Evolutionary conservation across 2,329 filamentous ascomycete genomes (phyloP), one percentile per base, ranked within the genome.

Genomic region (Cladophialophora psammophila): DNA sequence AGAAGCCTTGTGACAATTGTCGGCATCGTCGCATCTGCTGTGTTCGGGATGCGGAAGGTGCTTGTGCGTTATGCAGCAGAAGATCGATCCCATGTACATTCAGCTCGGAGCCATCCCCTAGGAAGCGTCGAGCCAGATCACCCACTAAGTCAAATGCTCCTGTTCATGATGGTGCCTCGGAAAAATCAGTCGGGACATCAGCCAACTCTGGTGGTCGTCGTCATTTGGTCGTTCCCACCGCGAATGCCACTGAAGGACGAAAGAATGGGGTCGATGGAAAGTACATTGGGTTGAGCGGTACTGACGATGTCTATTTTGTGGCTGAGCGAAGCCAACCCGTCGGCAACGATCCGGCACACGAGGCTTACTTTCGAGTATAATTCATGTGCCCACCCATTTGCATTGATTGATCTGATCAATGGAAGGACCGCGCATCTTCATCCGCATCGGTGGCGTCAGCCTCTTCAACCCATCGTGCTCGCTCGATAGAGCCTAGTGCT

Each of bases 271-370:
- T 42, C 12, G 65, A 67, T 7, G 65, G 59, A 31, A 67, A 67
- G 40, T 67, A 67, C 26, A 63, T 67, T 34, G 65, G 65, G 32
- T 50, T 67, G 45, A 67, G 35, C 15, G 65, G 65, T 4, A 67
- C 65, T n/a, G 65, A 67, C 55, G 65, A 67, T 50, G 65, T 67
- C n/a, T 67, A 67, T 26, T 67, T 67, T 36, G 65, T 59, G 10
- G 53, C 40, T 20, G 65, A 67, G 32, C 59, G 65, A 8, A 48
- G 40, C 13, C 65, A 67, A 38, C 55, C 52, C n/a, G 20, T 63
- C 13, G 65, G 65, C 34, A 67, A 67, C n/a, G 65, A 67, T 31
- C 65, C 65, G 13, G 65, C 60, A 26, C 65, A 55, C n/a, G 65
- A 67, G 42, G 65, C 65, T 20, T 67, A 67, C 45, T 67, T 67